Evolutionary conservation across 352 stramenopile genomes (phyloP), one percentile per base, ranked within the genome.

Genomic region (Globisporangium parvum): DNA sequence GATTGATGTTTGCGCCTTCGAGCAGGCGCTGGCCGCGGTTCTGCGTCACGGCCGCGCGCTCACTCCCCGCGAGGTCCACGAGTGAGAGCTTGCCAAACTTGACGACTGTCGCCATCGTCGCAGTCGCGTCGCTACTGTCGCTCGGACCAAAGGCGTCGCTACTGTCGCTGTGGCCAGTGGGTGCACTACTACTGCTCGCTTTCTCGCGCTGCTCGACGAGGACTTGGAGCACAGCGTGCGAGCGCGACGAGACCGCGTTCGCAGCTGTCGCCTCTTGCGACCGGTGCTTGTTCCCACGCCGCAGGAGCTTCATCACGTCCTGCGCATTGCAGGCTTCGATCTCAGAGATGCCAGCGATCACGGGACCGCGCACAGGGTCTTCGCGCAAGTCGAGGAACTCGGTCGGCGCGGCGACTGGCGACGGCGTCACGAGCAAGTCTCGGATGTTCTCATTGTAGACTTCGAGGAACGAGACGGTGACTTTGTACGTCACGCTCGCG

Each of bases 401-500:
- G 18, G 52, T 47, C n/a, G 65, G 39, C 23, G 6, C 18, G 20
- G 44, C 21, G 6, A 23, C 6, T 49, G 57, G 54, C 14, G 46
- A 65, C 20, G 57, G 54, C 14, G 46, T 67, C 20, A 53, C 69
- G 10, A 97, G 65, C 41, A 97, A 58, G 65, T 98, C 92, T 4
- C 86, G 75, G 52, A 98, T 97, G 59, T 93, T 96, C 60, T 97
- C 90, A 51, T 97, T 97, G 80, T 97, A 97, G 26, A 97, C 82
- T 55, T 96, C 88, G 5, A 96, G 64, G 55, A 95, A 96, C 8
- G 87, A 96, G 11, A 96, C 85, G 11, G 65, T 83, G 4, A 96
- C 84, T 26, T 79, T 73, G 57, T 88, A 93, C 26, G 53, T 53
- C 37, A 83, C 74, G 20, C 33, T 65, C 2, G 59, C 52, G 11